Percentiles rank a stretch among this genome's conserved stretches.
phyloP scores from a whole-genome alignment of 805 yeast genomes.

The Blastobotrys parvus region DNA sequence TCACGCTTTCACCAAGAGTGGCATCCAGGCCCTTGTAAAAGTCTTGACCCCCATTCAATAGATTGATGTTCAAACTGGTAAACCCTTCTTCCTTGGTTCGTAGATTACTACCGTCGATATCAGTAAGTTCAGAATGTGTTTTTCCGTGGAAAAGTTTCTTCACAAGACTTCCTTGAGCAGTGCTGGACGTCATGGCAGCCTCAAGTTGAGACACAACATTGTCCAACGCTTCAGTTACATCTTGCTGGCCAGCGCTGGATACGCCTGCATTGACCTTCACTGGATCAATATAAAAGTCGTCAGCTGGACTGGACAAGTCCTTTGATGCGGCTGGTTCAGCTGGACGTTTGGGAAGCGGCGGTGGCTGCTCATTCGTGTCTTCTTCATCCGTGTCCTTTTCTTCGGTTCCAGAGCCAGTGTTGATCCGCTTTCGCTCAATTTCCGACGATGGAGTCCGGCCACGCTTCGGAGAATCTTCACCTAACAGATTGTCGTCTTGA shows the following conservation, averaged over 20 bases:
- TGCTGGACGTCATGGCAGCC: constrained; percentile 67
- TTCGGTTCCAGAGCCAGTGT: not conserved
- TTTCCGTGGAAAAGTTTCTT: constrained; percentile 80
- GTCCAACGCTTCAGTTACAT: constrained; percentile 94
- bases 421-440: not conserved
- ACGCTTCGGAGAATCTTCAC: no score
- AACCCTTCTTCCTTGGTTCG: constrained; percentile 65
- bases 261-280: constrained; percentile 18
- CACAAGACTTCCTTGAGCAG: constrained; percentile 50
- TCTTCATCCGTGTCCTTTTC: not conserved
- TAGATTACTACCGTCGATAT: constrained; percentile 27
- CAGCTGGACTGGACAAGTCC: not conserved
- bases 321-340: not conserved
- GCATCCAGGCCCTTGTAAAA: constrained; percentile 86
- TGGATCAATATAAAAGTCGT: no score
- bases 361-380: not conserved
- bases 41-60: constrained; percentile 72
- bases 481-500: no score
- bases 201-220: constrained; percentile 88
- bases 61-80: constrained; percentile 77
- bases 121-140: constrained; percentile 54
- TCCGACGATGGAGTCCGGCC: no score
- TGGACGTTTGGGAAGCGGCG: not conserved
- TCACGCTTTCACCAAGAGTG: constrained; percentile 64
- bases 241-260: constrained; percentile 75